Base-by-base conservation (phyloP, 805 yeast genomes). In the Monosporozyma aerobia region DNA sequence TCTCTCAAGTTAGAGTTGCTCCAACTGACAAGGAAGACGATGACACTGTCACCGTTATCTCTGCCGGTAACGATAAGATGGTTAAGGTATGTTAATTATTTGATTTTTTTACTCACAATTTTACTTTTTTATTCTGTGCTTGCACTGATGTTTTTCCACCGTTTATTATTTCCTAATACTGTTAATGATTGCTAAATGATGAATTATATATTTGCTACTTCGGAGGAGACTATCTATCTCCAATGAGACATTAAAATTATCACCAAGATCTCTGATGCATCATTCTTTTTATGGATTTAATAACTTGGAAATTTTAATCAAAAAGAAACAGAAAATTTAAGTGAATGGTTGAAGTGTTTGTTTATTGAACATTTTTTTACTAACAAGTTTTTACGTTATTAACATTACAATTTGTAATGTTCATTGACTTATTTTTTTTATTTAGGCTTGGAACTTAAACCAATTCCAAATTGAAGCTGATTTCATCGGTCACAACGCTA, bases 401-500 rank as follows among this genome's bases (percentile, higher is more conserved):
- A 25, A 13, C 16, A 32, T 33, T 27, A 33, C 30, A 43, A 47
- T 3, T n/a, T 58, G 62, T 77, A 78, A 82, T 77, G 79, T 78
- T 81, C 65, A 56, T 23, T 49, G 52, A 27, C 43, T 13, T 32
- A 13, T 46, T 52, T 44, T 44, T 32, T 41, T 43, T 46, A 47
- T 71, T 47, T 73, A 92, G 98, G 83, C 95, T 61, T 94, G 98
- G 98, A 95, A 90, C 77, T 81, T 90, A 73, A 74, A 77, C 72
- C 83, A 83, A 75, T 85, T 83, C 83, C 75, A 81, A 69, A 81
- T 89, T 71, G 83, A 85, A 74, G 95, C 97, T 73, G 98, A 94
- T 80, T 87, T 87, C 83, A 81, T 89, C 71, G 99, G 99, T 74
- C 99, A 94, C 95, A 89, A 94, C 77, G 97, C 96, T 79, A 90